A percentile compares a stretch with the other conserved stretches of the same genome.
Conservation (phyloP, 768 basidiomycete genomes). For the Glaciozyma antarctica region DNA sequence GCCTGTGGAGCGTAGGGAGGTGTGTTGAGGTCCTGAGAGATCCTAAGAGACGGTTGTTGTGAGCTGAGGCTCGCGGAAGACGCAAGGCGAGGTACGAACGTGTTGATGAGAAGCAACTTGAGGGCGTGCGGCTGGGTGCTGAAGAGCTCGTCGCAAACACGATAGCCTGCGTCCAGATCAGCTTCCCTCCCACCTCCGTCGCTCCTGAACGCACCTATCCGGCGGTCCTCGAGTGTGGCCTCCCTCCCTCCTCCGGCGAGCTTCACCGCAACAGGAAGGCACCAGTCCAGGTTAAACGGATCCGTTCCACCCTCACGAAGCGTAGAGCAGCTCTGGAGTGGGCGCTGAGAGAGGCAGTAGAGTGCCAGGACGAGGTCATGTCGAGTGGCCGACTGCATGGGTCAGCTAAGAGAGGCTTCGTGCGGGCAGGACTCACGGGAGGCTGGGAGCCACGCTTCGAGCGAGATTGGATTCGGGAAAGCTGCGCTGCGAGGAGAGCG, state of each 20-base stretch:
- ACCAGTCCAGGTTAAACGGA: neutral
- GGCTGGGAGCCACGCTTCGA: neutral
- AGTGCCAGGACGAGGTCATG: slow-evolving; percentile 13
- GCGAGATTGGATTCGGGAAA: neutral
- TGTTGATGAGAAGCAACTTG: slow-evolving; percentile 27
- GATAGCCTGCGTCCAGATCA: slow-evolving; percentile 10
- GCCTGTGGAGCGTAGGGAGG: neutral
- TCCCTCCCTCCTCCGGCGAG: slow-evolving; percentile 9
- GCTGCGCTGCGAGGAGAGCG: neutral
- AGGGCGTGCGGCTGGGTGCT: slow-evolving; percentile 1
- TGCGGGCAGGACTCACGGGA: neutral
- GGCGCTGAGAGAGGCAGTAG: slow-evolving; percentile 9
- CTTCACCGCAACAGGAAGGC: slow-evolving; percentile 3
- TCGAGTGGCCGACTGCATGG: neutral
- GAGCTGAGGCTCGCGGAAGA: neutral
- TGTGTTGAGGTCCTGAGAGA: slow-evolving; percentile 11
- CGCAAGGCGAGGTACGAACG: slow-evolving; percentile 5
- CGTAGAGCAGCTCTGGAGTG: neutral
- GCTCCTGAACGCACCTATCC: slow-evolving; percentile 1
- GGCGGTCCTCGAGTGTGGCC: neutral
- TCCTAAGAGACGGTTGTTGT: neutral
- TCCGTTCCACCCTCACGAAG: neutral
- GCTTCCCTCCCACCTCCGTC: neutral
- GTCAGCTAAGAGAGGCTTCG: neutral
- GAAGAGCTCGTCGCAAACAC: slow-evolving; percentile 23